Percentiles rank a stretch among this genome's conserved stretches.
Conservation (phyloP, 129 eudicot species). For the Saussurea involucrata region DNA sequence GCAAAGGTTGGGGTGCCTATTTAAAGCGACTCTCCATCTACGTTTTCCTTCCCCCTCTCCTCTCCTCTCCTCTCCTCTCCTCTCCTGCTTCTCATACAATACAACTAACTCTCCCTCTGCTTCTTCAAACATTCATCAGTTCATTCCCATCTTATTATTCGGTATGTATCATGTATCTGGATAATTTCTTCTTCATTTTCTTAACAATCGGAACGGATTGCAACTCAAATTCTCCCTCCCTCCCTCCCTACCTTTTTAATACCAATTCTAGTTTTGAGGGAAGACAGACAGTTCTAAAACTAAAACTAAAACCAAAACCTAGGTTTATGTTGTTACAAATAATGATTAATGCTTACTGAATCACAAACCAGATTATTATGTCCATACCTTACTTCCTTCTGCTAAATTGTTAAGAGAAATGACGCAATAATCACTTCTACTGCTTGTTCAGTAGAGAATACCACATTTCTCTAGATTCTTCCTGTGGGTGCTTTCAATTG, state of each 20-base stretch:
- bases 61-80: not conserved
- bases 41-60: constrained; percentile 46
- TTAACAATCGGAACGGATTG: not conserved
- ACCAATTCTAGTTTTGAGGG: not conserved
- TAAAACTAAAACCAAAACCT: too few species aligned
- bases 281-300: not conserved
- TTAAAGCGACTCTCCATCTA: constrained; percentile 42
- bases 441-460: not conserved
- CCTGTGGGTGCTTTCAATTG: too few species aligned
- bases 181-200: not conserved
- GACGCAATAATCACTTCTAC: constrained; percentile 6
- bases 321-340: too few species aligned
- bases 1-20: constrained; percentile 48
- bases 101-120: not conserved
- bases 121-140: constrained; percentile 11
- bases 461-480: not conserved
- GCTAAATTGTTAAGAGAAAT: not conserved
- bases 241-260: not conserved
- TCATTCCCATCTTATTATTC: not conserved
- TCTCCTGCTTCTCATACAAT: not conserved
- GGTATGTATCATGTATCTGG: constrained; percentile 11
- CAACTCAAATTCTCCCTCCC: not conserved
- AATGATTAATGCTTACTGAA: not conserved
- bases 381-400: not conserved
- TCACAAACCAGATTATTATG: not conserved